These are phyloP conservation scores for Candida pini DNA, from an alignment of 805 yeast species.

Conservation along the genomic window DNA sequence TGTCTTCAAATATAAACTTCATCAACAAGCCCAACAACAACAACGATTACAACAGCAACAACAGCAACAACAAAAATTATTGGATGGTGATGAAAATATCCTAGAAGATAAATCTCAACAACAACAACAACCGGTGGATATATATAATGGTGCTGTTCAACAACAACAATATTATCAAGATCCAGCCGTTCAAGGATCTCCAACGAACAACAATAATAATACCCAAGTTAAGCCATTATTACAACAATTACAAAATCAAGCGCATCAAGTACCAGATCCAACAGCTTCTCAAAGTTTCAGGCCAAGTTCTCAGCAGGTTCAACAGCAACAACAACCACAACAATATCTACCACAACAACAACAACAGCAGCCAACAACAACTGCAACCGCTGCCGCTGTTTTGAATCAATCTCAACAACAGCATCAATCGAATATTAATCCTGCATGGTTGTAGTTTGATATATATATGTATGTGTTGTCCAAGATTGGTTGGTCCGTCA, in stretches of 20 bases:
- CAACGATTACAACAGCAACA: constrained; percentile 26
- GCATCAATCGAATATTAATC: constrained; percentile 18
- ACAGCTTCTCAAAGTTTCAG: constrained; percentile 8
- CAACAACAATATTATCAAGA: constrained; percentile 11
- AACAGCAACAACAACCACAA: constrained; percentile 32
- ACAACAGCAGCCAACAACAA: constrained; percentile 15
- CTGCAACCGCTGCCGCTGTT: constrained; percentile 15
- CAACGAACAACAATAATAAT: constrained; percentile 16
- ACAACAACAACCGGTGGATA: constrained; percentile 2
- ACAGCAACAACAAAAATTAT: constrained; percentile 18
- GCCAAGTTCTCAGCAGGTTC: constrained; percentile 5
- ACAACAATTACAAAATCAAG: constrained; percentile 28
- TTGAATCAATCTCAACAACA: constrained; percentile 14
- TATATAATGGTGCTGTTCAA: constrained; percentile 1
- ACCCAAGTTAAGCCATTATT: constrained; percentile 24
- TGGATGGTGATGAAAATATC: constrained; percentile 12
- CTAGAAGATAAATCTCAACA: constrained; percentile 13
- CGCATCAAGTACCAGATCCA: constrained; percentile 28
- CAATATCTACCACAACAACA: constrained; percentile 14
- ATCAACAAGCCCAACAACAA: constrained; percentile 40
- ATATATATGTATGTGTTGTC: no score
- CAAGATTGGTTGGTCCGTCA: no score
- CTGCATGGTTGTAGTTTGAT: constrained; percentile 27
- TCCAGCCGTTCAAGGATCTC: constrained; percentile 4
- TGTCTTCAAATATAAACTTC: constrained; percentile 67